A percentile compares a stretch with the other conserved stretches of the same genome.
These are phyloP conservation scores for Cutaneotrichosporon arboriforme DNA, from an alignment of 1,284 basidiomycete genomes.

Conservation along the genomic window DNA sequence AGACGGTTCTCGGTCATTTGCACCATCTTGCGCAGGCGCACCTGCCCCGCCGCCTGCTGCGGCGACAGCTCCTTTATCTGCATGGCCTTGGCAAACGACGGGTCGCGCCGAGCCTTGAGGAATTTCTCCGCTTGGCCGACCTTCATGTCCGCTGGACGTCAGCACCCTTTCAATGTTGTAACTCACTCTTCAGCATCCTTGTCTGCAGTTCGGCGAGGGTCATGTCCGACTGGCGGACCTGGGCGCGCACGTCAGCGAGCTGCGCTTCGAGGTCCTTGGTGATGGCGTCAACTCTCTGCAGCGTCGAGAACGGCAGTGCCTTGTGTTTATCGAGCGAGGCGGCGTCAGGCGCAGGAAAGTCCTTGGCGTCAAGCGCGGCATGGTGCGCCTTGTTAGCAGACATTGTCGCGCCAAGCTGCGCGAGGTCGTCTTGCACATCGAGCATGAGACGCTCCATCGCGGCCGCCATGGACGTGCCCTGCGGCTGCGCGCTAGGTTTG, in stretches of 20 bases:
- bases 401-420: conserved; percentile 40
- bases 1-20: conserved; percentile 46
- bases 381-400: conserved; percentile 31
- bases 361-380: conserved; percentile 15
- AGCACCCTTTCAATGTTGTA: not conserved
- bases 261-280: conserved; percentile 27
- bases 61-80: conserved; percentile 52
- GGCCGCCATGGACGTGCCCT: conserved; percentile 25
- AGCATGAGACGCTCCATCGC: conserved; percentile 41
- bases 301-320: conserved; percentile 31
- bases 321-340: conserved; percentile 26
- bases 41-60: conserved; percentile 51
- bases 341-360: conserved; percentile 17
- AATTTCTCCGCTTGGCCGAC: conserved; percentile 50
- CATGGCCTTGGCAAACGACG: conserved; percentile 50
- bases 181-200: conserved; percentile 49
- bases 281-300: conserved; percentile 28
- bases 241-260: conserved; percentile 28
- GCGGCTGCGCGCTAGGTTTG: conserved; percentile 23
- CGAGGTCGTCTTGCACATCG: conserved; percentile 42
- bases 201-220: conserved; percentile 49
- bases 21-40: conserved; percentile 46
- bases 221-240: conserved; percentile 29
- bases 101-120: conserved; percentile 50
- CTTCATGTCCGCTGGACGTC: conserved; percentile 47